Evolutionary conservation across 257 asterid genomes (phyloP).

Genomic region (Schizonepeta tenuifolia): DNA sequence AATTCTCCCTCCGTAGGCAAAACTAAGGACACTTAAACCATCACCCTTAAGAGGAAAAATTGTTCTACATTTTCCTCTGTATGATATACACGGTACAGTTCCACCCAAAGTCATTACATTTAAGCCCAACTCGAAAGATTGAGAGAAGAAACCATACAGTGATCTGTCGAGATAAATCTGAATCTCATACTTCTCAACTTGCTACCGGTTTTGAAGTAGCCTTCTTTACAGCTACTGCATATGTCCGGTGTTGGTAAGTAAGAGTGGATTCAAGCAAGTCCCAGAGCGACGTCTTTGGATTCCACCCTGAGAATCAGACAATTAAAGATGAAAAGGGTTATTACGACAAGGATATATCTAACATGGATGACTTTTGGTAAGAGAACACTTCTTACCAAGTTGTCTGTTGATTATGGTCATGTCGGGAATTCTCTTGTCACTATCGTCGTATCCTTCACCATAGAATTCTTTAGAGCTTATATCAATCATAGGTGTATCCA

Average conservation of each 20-base stretch:
- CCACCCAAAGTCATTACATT: not conserved
- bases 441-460: slow-evolving; percentile 96
- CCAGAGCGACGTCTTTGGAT: slow-evolving; percentile 78
- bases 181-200: slow-evolving; percentile 33
- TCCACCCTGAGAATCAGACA: slow-evolving; percentile 55
- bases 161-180: not conserved
- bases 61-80: not conserved
- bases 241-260: slow-evolving; percentile 78
- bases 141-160: slow-evolving; percentile 1
- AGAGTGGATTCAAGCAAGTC: slow-evolving; percentile 82
- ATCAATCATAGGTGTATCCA: slow-evolving; percentile 73
- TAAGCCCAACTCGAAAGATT: not conserved
- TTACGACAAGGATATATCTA: not conserved
- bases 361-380: not conserved
- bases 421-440: slow-evolving; percentile 97
- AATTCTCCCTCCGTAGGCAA: slow-evolving; percentile 18
- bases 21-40: not conserved
- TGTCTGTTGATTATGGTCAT: slow-evolving; percentile 93
- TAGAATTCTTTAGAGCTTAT: slow-evolving; percentile 90
- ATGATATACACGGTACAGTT: slow-evolving; percentile 8
- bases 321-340: slow-evolving; percentile 1
- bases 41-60: not conserved
- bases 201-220: slow-evolving; percentile 63
- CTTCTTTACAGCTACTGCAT: slow-evolving; percentile 72
- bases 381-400: slow-evolving; percentile 57